phyloP scores from a whole-genome alignment of 2,329 filamentous ascomycete genomes.

The Aureobasidium mangrovei region DNA sequence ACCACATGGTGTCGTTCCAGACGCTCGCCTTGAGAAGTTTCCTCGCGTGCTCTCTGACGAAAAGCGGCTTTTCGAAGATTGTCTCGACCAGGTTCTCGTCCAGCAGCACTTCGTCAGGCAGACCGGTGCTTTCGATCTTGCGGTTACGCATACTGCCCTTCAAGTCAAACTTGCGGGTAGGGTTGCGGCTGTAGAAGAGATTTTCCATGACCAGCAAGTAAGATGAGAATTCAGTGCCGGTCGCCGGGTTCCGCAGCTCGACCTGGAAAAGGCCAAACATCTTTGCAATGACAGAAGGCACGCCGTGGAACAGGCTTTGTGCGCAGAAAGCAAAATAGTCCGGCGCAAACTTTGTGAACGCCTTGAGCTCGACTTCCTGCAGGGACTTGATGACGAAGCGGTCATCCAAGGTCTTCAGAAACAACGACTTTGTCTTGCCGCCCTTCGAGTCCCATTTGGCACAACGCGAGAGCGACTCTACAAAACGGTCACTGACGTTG shows the following conservation, averaged over 20 bases:
- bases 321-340: constrained; percentile 98
- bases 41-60: constrained; percentile 91
- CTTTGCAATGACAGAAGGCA: constrained; percentile 95
- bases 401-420: constrained; percentile 92
- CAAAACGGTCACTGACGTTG: constrained; percentile 83
- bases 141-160: constrained; percentile 98
- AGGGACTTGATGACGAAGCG: constrained; percentile 87
- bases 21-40: constrained; percentile 85
- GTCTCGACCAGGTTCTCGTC: constrained; percentile 99
- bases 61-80: constrained; percentile 93
- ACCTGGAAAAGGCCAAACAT: constrained; percentile 99
- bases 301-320: constrained; percentile 81
- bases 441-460: constrained; percentile 97
- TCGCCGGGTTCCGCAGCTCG: constrained; percentile 88
- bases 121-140: constrained; percentile 90
- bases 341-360: constrained; percentile 90
- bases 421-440: constrained; percentile 94
- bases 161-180: constrained; percentile 74
- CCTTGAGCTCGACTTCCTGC: constrained; percentile 82
- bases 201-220: constrained; percentile 96
- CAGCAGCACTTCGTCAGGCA: constrained; percentile 89
- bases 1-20: constrained; percentile 94
- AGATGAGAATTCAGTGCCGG: constrained; percentile 87
- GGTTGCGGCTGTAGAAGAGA: constrained; percentile 87
- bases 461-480: constrained; percentile 90